Evolutionary conservation across 2,329 filamentous ascomycete species (phyloP), one percentile per base, ranked within the genome.

Genomic region (Microcera coccophila): DNA sequence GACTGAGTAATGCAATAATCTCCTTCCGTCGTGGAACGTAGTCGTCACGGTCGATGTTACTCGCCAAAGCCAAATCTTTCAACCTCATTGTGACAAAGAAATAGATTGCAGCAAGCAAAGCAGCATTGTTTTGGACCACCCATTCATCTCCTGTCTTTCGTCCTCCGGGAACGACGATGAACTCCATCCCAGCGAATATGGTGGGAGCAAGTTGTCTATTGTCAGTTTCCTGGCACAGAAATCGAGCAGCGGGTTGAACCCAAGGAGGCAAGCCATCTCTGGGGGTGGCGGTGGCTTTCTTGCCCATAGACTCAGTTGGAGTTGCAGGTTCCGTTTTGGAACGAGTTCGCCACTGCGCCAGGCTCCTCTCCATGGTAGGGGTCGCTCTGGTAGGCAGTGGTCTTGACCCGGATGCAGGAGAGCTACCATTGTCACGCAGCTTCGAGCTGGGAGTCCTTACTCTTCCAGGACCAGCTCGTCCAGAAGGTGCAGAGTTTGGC

Each of bases 181-280:
- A 66, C 70, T 85, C 84, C 39, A 90, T 74, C 1, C 87, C 89
- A 0, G 87, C 84, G 37, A 87, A 78, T 1, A 94, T 76, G 41
- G 89, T 86, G 1, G 85, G 85, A 1, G 79, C 80, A 3, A 90
- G 75, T 4, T 71, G 73, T 5, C 77, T 73, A 1, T 81, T 78
- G 1, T 74, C 72, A 9, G 88, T 72, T 18, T 76, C 73, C 29
- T 73, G 74, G 61, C 85, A 68, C 10, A 94, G 64, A 44, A 75
- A 76, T 18, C 85, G 77, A 8, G 88, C 79, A 1, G 79, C 75
- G 1, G 83, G 79, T 58, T 82, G 80, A n/a, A 84, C 72, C 86
- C 87, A 94, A 5, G 69, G 65, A 1, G 82, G 81, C 4, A 78
- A 59, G n/a, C 62, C 57, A 38, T 64, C 57, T 1, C 64, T 41